Percentiles rank a stretch among this genome's conserved stretches.
Evolutionary conservation across 768 basidiomycete genomes (phyloP).

Genomic region (Cubamyces sp.): DNA sequence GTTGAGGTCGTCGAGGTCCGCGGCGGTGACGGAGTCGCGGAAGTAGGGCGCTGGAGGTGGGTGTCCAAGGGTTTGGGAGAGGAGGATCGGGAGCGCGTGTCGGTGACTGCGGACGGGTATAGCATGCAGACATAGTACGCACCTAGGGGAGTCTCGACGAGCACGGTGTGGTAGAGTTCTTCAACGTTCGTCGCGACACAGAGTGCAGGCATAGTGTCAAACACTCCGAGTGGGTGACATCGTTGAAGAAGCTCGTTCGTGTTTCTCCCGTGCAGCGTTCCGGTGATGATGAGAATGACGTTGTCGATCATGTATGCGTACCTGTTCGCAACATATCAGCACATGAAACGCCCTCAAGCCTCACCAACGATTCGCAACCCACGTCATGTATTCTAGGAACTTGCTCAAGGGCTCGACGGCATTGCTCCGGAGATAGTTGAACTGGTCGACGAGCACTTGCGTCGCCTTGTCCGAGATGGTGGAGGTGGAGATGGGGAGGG

Average conservation of each 20-base stretch:
- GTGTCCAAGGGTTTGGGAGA: neutral
- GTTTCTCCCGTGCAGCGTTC: conserved; percentile 95
- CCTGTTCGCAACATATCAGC: conserved; percentile 45
- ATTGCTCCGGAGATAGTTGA: conserved; percentile 91
- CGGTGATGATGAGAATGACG: conserved; percentile 95
- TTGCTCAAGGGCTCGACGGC: conserved; percentile 88
- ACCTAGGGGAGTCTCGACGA: conserved; percentile 98
- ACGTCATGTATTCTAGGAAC: conserved; percentile 99
- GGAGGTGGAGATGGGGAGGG: conserved; percentile 89
- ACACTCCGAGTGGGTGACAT: conserved; percentile 95
- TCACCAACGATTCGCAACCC: conserved; percentile 38
- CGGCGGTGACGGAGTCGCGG: conserved; percentile 91
- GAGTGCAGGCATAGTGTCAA: conserved; percentile 99
- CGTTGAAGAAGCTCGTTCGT: conserved; percentile 95
- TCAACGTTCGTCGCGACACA: conserved; percentile 99
- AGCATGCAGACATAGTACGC: conserved; percentile 35
- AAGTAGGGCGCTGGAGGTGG: conserved; percentile 82
- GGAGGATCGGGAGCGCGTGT: conserved; percentile 3
- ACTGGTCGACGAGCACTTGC: conserved; percentile 93
- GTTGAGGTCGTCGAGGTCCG: conserved; percentile 97
- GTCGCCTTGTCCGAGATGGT: conserved; percentile 98
- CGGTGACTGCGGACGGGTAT: neutral
- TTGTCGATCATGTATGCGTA: conserved; percentile 99
- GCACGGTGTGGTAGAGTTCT: conserved; percentile 94
- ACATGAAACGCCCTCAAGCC: neutral